Conservation (phyloP, 805 yeast species). For the Metschnikowia colocasiae region DNA sequence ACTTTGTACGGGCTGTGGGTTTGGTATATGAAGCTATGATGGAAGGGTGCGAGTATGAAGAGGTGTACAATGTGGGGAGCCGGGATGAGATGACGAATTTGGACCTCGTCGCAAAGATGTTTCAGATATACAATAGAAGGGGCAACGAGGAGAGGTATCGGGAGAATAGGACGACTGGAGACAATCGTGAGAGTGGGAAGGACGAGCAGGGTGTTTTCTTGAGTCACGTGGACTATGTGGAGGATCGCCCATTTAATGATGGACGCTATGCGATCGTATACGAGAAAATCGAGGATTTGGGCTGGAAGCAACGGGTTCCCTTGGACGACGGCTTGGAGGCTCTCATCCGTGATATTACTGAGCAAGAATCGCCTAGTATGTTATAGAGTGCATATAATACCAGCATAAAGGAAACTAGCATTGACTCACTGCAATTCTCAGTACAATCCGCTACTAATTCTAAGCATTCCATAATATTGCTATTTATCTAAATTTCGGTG, state of each 20-base stretch:
- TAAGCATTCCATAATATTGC: too few relatives aligned
- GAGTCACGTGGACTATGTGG: slow-evolving; percentile 21
- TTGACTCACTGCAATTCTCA: too few relatives aligned
- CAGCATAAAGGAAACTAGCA: too few relatives aligned
- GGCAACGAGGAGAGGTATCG: too few relatives aligned
- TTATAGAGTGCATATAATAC: too few relatives aligned
- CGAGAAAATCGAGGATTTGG: slow-evolving; percentile 23
- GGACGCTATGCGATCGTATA: slow-evolving; percentile 24
- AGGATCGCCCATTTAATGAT: slow-evolving; percentile 36
- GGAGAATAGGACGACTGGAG: too few relatives aligned
- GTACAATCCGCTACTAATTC: too few relatives aligned
- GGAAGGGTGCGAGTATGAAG: slow-evolving; percentile 6
- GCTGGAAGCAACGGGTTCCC: slow-evolving; percentile 28
- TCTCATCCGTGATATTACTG: slow-evolving; percentile 1
- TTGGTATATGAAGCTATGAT: slow-evolving; percentile 21
- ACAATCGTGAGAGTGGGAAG: too few relatives aligned
- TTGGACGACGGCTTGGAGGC: slow-evolving; percentile 23
- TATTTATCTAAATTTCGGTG: too few relatives aligned
- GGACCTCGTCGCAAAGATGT: slow-evolving; percentile 22
- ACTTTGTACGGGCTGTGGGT: slow-evolving; percentile 38
- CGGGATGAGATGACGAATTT: slow-evolving; percentile 15
- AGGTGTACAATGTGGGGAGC: slow-evolving; percentile 23
- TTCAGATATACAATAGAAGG: slow-evolving; percentile 8
- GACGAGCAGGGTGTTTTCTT: too few relatives aligned
- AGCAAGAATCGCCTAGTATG: too few relatives aligned